A percentile compares a stretch with the other conserved stretches of the same genome.
Conservation (phyloP, 2,329 filamentous ascomycete genomes). For the Fusarium robinianum region DNA sequence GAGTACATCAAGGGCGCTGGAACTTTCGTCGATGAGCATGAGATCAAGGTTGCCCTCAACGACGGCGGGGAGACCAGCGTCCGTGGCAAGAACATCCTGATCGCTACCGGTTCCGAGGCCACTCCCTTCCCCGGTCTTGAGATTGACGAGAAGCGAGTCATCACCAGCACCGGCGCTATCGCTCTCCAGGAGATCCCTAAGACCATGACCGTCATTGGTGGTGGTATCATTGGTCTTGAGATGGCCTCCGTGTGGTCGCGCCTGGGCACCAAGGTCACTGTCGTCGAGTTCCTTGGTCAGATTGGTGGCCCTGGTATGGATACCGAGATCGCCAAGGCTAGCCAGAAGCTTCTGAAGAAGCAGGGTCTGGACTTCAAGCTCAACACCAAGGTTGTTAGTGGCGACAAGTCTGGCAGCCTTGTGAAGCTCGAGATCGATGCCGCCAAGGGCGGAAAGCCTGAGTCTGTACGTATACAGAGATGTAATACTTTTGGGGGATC, state of each 20-base stretch:
- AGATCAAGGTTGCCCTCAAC: conserved; percentile 85
- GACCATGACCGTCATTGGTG: conserved; percentile 96
- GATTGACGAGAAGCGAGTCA: conserved; percentile 96
- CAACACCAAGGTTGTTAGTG: conserved; percentile 89
- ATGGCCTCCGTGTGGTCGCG: conserved; percentile 99
- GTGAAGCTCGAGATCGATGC: conserved; percentile 86
- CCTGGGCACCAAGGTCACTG: conserved; percentile 90
- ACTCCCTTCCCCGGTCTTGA: conserved; percentile 95
- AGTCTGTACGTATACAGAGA: conserved; percentile 68
- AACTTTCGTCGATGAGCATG: conserved; percentile 85
- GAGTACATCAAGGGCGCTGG: conserved; percentile 96
- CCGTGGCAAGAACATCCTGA: conserved; percentile 94
- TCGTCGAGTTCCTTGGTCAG: conserved; percentile 94
- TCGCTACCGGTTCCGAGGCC: conserved; percentile 92
- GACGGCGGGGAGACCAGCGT: conserved; percentile 91
- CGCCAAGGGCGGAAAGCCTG: conserved; percentile 93
- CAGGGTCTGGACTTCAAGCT: conserved; percentile 99
- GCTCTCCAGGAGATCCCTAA: conserved; percentile 88
- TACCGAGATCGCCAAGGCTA: conserved; percentile 83
- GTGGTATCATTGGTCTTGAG: conserved; percentile 97
- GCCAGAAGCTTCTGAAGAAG: conserved; percentile 92
- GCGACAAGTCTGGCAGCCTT: conserved; percentile 76
- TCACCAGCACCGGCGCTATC: conserved; percentile 95
- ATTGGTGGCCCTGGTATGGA: conserved; percentile 99
- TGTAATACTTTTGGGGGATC: neutral